Evolutionary conservation across 2,329 filamentous ascomycete species (phyloP), one percentile per base, ranked within the genome.

Genomic region (Xylariales sp.): DNA sequence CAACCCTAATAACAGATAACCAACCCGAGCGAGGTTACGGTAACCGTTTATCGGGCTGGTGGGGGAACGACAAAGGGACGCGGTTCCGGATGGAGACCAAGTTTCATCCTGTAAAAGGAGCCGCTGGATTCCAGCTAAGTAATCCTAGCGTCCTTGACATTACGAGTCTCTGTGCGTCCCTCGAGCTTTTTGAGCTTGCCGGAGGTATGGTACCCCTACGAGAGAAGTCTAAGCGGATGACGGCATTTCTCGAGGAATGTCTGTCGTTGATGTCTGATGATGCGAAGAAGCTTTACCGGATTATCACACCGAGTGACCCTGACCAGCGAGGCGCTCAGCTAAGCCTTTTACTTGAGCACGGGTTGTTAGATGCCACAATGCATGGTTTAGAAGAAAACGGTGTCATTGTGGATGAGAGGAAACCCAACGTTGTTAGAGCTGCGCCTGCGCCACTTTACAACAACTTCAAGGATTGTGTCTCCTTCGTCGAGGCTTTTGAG

Each of bases 401-500:
- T 3, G 86, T 94, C 1, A 86, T 94, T 1, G 85, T 93, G 43
- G 92, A 95, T 76, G 91, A 94, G 81, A 82, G 92, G 67, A 88
- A 88, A 75, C 92, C 92, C 4, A 88, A 94, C 78, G 92, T 94
- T 12, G 85, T 95, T 48, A 83, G 92, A 16, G 89, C 94, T 4
- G 91, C 92, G 12, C 92, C 92, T 1, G 88, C 90, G 28, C 91
- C 92, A 18, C 75, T 94, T 65, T 95, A 94, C 79, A 94, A 94
- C 75, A 87, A 84, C 0, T 93, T 89, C 76, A 78, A 79, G 41
- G 92, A 94, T 67, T 79, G 87, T 88, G 65, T 89, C 81, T 81
- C 78, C 16, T 93, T 93, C 75, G 84, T 81, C 3, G 72, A 78
- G 50, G 81, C 76, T 14, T 81, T 86, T 62, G 73, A 78, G 55